Conservation (phyloP, 345 rosid species). For the Acer yangbiense region DNA sequence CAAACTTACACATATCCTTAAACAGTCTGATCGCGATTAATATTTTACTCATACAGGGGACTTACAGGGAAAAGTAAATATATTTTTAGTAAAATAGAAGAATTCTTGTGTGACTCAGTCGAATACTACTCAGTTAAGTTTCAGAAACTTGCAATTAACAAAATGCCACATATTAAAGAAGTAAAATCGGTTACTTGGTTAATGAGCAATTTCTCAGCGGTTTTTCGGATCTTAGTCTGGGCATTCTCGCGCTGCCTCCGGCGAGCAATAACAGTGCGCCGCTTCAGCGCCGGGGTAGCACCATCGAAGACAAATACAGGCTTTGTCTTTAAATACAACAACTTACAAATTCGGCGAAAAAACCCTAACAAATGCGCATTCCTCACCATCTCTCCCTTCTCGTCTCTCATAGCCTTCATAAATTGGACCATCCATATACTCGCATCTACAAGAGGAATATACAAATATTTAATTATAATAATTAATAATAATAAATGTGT, state of each 20-base stretch:
- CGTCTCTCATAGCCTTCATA: slow-evolving; percentile 98
- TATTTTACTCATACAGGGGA: neutral
- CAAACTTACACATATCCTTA: neutral
- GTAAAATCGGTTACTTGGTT: slow-evolving; percentile 45
- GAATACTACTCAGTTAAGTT: neutral
- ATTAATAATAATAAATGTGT: neutral
- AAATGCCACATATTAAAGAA: neutral
- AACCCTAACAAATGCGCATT: slow-evolving; percentile 91
- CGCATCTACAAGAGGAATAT: slow-evolving; percentile 54
- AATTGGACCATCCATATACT: slow-evolving; percentile 98
- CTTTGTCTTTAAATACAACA: slow-evolving; percentile 72
- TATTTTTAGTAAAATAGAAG: neutral
- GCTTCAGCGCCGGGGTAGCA: slow-evolving; percentile 86
- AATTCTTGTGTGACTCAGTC: too few species aligned
- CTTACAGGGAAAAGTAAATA: neutral
- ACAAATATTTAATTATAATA: neutral
- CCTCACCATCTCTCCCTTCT: slow-evolving; percentile 89
- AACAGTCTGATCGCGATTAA: too few species aligned
- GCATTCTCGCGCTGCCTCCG: slow-evolving; percentile 92
- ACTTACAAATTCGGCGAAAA: slow-evolving; percentile 93
- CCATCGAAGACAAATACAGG: slow-evolving; percentile 97
- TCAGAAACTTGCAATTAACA: neutral
- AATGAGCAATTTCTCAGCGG: slow-evolving; percentile 90
- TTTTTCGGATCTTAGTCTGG: slow-evolving; percentile 87
- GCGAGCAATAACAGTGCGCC: slow-evolving; percentile 89